Conservation (phyloP, 352 stramenopile genomes). For the Peronospora tabacina region DNA sequence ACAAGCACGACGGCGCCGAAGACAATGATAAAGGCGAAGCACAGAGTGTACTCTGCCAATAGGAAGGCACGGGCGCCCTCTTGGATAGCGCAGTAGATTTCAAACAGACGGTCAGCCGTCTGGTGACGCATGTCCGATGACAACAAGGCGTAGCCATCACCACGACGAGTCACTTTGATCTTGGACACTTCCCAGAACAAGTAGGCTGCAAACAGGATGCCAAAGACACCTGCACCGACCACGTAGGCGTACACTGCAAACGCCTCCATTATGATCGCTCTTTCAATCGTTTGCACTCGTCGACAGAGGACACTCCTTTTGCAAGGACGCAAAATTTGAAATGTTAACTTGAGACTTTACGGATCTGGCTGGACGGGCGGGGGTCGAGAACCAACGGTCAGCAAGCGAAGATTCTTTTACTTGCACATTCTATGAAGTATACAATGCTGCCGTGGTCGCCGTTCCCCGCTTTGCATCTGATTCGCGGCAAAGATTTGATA, state of each 20-base stretch:
- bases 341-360: conserved; percentile 15
- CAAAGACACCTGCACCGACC: conserved; percentile 56
- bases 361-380: not conserved
- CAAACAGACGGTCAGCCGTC: conserved; percentile 78
- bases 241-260: conserved; percentile 64
- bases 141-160: conserved; percentile 76
- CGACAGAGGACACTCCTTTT: not conserved
- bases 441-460: conserved; percentile 23
- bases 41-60: conserved; percentile 96
- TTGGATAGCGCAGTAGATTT: conserved; percentile 96
- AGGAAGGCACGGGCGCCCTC: conserved; percentile 97
- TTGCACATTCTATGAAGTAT: conserved; percentile 33
- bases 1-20: conserved; percentile 85
- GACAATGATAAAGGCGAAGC: conserved; percentile 93
- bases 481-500: conserved; percentile 22
- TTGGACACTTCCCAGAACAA: conserved; percentile 86
- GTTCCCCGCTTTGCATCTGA: conserved; percentile 17
- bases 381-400: conserved; percentile 18
- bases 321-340: conserved; percentile 59
- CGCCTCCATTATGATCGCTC: conserved; percentile 41
- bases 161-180: conserved; percentile 80
- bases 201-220: conserved; percentile 74
- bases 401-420: conserved; percentile 22
- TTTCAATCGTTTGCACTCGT: conserved; percentile 4
- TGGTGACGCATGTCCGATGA: conserved; percentile 67